phyloP scores from a whole-genome alignment of 2,329 filamentous ascomycete genomes.

The Pyricularia sp. region DNA sequence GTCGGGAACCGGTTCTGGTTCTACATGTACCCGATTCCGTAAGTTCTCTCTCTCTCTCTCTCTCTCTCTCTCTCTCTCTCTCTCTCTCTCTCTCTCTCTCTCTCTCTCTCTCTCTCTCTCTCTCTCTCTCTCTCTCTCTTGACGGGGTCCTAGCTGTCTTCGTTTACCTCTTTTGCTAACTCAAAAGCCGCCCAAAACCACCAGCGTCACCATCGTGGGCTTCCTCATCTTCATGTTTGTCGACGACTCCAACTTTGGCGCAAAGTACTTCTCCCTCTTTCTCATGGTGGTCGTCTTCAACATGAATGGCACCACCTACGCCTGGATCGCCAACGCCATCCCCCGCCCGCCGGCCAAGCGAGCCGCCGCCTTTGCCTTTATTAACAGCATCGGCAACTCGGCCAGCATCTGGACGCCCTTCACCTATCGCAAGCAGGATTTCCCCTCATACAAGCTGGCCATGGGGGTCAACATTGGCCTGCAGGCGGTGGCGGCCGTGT shows the following conservation, averaged over 20 bases:
- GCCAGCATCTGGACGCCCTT: conserved; percentile 31
- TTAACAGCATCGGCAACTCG: conserved; percentile 57
- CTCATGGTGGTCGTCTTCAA: conserved; percentile 27
- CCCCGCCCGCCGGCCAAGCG: conserved; percentile 61
- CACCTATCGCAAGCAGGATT: conserved; percentile 9
- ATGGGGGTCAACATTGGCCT: conserved; percentile 54
- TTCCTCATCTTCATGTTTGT: conserved; percentile 44
- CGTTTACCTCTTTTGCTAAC: background rate
- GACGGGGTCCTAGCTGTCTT: background rate
- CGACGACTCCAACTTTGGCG: conserved; percentile 38
- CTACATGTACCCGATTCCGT: conserved; percentile 24
- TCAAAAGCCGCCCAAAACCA: background rate
- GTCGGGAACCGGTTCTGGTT: conserved; percentile 40
- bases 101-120: no score
- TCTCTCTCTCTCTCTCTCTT: no score
- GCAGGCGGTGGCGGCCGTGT: conserved; percentile 47
- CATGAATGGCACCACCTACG: conserved; percentile 48
- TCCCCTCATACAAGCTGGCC: conserved; percentile 36
- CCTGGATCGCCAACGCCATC: conserved; percentile 60
- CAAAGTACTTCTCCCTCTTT: conserved; percentile 54
- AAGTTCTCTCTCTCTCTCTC: no score
- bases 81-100: no score
- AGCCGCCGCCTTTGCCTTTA: conserved; percentile 55
- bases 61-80: no score
- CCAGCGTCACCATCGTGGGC: conserved; percentile 29